Evolutionary conservation across 2,329 filamentous ascomycete species (phyloP).

Genomic region (Tolypocladium nubicola): DNA sequence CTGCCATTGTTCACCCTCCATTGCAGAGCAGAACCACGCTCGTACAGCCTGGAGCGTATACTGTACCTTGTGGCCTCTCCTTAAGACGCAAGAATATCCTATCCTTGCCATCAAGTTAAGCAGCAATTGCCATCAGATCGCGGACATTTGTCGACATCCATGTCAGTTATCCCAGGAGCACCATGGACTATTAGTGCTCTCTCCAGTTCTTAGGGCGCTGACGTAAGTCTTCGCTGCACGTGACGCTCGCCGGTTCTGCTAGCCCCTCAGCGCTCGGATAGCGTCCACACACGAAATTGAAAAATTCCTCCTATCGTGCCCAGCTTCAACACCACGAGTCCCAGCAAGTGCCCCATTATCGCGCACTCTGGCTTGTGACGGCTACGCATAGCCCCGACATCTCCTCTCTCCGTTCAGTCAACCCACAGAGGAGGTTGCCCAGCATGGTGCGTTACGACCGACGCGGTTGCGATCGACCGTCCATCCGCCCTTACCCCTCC

Average conservation of each 20-base stretch:
- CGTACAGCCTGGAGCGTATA: neutral
- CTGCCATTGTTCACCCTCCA: neutral
- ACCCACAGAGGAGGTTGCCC: slow-evolving; percentile 39
- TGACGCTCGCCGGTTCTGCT: slow-evolving; percentile 15
- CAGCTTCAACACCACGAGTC: slow-evolving; percentile 27
- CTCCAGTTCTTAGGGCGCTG: slow-evolving; percentile 8
- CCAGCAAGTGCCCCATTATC: slow-evolving; percentile 24
- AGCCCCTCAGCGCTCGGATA: slow-evolving; percentile 32
- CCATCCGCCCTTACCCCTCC: slow-evolving; percentile 16
- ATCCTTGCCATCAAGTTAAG: neutral
- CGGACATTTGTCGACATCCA: neutral
- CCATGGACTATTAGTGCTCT: no score
- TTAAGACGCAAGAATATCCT: neutral
- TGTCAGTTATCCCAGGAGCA: neutral
- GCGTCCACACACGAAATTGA: slow-evolving; percentile 35
- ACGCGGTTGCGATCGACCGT: slow-evolving; percentile 6
- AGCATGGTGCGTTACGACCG: slow-evolving; percentile 30
- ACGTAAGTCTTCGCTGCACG: slow-evolving; percentile 19
- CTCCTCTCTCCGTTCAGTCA: slow-evolving; percentile 24
- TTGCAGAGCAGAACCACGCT: neutral
- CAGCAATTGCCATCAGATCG: neutral
- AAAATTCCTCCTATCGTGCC: slow-evolving; percentile 27
- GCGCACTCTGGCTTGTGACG: slow-evolving; percentile 26
- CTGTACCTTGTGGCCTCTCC: neutral
- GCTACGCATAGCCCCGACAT: slow-evolving; percentile 24